These are phyloP conservation scores for Hyaloscypha finlandica DNA, from an alignment of 495 filamentous ascomycete species.

Conservation along the genomic window DNA sequence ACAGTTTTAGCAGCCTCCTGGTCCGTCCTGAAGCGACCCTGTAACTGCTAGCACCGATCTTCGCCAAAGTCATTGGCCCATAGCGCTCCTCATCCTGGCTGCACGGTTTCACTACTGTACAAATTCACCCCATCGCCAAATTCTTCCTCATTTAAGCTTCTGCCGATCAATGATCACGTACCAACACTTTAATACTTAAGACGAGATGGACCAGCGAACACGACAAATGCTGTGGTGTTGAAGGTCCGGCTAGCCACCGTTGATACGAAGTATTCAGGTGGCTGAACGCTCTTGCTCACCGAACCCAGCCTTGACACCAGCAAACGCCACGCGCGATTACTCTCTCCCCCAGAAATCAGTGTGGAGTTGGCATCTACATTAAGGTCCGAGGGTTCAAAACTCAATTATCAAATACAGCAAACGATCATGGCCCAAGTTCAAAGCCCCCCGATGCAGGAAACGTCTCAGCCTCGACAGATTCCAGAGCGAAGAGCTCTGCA, in stretches of 20 bases:
- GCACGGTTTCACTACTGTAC: constrained; percentile 10
- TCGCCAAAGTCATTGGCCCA: background rate
- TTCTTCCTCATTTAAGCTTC: constrained; percentile 16
- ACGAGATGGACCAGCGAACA: background rate
- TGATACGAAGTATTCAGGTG: background rate
- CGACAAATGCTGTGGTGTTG: background rate
- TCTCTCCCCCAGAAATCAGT: background rate
- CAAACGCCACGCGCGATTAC: constrained; percentile 14
- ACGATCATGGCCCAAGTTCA: constrained; percentile 30
- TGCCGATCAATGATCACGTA: constrained; percentile 17
- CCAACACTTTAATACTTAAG: background rate
- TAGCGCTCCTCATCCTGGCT: constrained; percentile 8
- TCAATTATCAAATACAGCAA: constrained; percentile 3
- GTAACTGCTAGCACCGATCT: constrained; percentile 3
- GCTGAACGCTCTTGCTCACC: background rate
- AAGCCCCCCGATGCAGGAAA: constrained; percentile 14
- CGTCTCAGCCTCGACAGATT: constrained; percentile 30
- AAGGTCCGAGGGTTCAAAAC: background rate
- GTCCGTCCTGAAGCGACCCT: constrained; percentile 2
- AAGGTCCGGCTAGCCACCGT: background rate
- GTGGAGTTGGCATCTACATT: constrained; percentile 1
- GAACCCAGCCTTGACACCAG: constrained; percentile 1
- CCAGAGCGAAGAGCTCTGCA: constrained; percentile 26
- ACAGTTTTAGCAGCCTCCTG: background rate
- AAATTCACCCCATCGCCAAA: constrained; percentile 1